These are phyloP conservation scores for Malbranchea cinnamomea DNA, from an alignment of 2,329 filamentous ascomycete species.

Conservation along the genomic window DNA sequence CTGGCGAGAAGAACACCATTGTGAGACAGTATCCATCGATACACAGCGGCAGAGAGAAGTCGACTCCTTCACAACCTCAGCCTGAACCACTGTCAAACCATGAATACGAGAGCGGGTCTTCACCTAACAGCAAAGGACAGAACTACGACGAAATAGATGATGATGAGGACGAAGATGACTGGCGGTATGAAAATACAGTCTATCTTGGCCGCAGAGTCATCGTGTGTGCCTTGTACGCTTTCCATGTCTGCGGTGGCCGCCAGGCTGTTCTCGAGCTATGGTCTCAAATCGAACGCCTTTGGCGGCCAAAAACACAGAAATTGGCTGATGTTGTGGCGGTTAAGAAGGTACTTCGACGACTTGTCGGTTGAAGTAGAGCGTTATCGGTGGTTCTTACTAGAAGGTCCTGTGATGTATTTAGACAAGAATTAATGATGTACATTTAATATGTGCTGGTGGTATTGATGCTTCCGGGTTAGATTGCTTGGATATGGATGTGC, in stretches of 20 bases:
- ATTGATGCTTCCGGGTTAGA: no score
- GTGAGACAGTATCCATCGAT: not conserved
- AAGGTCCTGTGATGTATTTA: no score
- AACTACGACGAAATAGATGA: constrained; percentile 4
- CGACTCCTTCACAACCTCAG: no score
- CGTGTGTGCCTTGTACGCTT: constrained; percentile 24
- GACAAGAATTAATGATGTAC: no score
- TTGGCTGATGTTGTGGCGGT: constrained; percentile 22
- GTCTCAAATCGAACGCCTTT: constrained; percentile 25
- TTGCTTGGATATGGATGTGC: no score
- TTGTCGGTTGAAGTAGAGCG: no score
- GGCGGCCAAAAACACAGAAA: constrained; percentile 23
- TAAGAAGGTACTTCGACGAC: constrained; percentile 25
- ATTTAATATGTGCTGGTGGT: no score
- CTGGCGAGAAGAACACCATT: not conserved
- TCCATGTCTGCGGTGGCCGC: constrained; percentile 22
- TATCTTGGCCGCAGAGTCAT: constrained; percentile 28
- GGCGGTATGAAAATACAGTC: constrained; percentile 24
- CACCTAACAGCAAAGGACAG: not conserved
- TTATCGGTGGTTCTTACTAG: no score
- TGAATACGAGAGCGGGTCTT: no score
- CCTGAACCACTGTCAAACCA: no score
- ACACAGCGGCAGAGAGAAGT: no score
- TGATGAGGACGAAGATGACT: constrained; percentile 14
- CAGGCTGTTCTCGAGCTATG: constrained; percentile 24